Conservation (phyloP, 2,329 filamentous ascomycete genomes). For the Didymella sp. region DNA sequence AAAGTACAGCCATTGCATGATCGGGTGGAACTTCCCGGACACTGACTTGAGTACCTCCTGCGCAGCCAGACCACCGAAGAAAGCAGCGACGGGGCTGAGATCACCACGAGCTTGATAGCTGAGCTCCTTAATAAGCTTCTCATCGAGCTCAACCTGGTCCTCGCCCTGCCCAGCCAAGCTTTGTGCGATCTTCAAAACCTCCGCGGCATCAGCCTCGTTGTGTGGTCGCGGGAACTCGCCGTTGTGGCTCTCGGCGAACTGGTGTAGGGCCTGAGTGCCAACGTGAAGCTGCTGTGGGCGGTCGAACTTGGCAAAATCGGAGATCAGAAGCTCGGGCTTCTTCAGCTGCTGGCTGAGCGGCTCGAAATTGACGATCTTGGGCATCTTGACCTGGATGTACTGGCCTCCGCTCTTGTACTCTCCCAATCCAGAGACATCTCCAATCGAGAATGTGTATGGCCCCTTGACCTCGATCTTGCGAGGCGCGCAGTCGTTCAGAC, state of each 20-base stretch:
- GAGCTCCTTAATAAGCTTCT: constrained; percentile 90
- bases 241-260: constrained; percentile 75
- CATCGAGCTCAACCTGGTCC: constrained; percentile 82
- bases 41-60: constrained; percentile 97
- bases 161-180: constrained; percentile 70
- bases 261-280: constrained; percentile 90
- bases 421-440: constrained; percentile 85
- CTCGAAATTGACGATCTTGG: constrained; percentile 90
- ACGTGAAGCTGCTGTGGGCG: constrained; percentile 90
- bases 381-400: constrained; percentile 98
- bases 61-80: constrained; percentile 91
- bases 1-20: constrained; percentile 95
- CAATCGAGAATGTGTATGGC: constrained; percentile 97
- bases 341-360: constrained; percentile 77
- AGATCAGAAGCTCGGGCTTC: constrained; percentile 87
- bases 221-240: constrained; percentile 81
- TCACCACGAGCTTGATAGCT: constrained; percentile 95
- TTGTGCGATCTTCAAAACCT: constrained; percentile 78
- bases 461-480: constrained; percentile 91
- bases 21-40: constrained; percentile 96
- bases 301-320: constrained; percentile 98
- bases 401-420: constrained; percentile 88
- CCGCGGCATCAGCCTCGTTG: constrained; percentile 80
- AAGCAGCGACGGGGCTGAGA: constrained; percentile 87
- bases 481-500: constrained; percentile 80